Percentiles rank a stretch among this genome's conserved stretches.
phyloP scores from a whole-genome alignment of 768 basidiomycete genomes.

The Infundibulicybe gibba region DNA sequence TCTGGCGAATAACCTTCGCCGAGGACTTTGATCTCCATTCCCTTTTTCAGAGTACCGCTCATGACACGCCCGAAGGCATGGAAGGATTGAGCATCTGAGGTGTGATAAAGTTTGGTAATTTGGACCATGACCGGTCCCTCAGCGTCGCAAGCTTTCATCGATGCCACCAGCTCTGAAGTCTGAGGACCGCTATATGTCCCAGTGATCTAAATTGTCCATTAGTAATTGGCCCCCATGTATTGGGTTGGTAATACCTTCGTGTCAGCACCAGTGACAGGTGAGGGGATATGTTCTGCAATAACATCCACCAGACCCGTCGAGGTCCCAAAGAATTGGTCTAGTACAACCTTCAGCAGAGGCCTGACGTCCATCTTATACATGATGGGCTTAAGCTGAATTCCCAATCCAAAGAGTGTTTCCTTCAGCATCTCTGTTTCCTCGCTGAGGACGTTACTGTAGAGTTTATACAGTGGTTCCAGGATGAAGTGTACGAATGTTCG shows the following conservation, averaged over 20 bases:
- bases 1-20: constrained; percentile 99
- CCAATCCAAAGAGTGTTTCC: constrained; percentile 70
- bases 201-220: constrained; percentile 51
- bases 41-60: constrained; percentile 85
- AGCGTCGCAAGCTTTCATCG: constrained; percentile 82
- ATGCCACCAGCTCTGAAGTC: constrained; percentile 68
- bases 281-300: constrained; percentile 87
- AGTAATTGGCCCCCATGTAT: not conserved
- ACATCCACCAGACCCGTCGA: constrained; percentile 90
- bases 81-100: constrained; percentile 95
- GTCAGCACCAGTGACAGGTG: constrained; percentile 57
- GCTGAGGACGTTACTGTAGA: constrained; percentile 93
- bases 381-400: constrained; percentile 84
- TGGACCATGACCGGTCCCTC: constrained; percentile 92
- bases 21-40: constrained; percentile 88
- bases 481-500: constrained; percentile 96
- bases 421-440: constrained; percentile 89
- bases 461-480: constrained; percentile 93
- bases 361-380: constrained; percentile 99
- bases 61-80: constrained; percentile 93
- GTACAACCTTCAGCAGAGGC: constrained; percentile 87
- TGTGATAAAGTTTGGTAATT: constrained; percentile 92
- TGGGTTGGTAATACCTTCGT: constrained; percentile 47
- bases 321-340: constrained; percentile 95
- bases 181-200: constrained; percentile 87